Base-by-base conservation (phyloP, 495 filamentous ascomycete genomes). In the Xylaria palmicola region DNA sequence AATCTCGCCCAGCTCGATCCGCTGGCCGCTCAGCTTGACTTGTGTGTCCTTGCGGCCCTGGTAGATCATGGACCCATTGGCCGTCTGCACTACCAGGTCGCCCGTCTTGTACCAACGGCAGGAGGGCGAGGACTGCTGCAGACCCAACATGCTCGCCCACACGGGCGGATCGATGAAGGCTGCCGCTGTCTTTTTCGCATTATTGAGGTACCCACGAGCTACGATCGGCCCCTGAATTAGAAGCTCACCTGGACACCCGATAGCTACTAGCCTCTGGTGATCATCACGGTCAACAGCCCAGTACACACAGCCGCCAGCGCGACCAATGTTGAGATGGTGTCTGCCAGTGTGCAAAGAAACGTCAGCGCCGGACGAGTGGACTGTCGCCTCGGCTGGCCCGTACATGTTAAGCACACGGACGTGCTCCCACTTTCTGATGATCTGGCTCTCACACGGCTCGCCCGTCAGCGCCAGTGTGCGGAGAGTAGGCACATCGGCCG, bases 261-360 rank as follows among this genome's bases (percentile, higher is more conserved):
- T 32, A 0, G 79, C 79, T 6, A 71, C 68, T 6, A 85, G 68
- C 17, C 69, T 65, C 48, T 82, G 61, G 29, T 79, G 74, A 58
- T 84, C 69, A 0, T 78, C 75, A 3, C 76, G 62, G 45, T 84
- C 77, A 27, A 79, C 72, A 24, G 85, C 73, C 83, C 82, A 85
- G 1, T n/a, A n/a, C 80, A 78, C 26, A 56, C 36, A 73, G 64
- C 37, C 71, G 78, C 64, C n/a, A n/a, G n/a, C n/a, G n/a, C n/a
- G n/a, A n/a, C n/a, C n/a, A n/a, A n/a, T n/a, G n/a, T n/a, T n/a
- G n/a, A n/a, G n/a, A n/a, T n/a, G n/a, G n/a, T n/a, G n/a, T n/a
- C n/a, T n/a, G n/a, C n/a, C n/a, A n/a, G n/a, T n/a, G n/a, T n/a
- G n/a, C n/a, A n/a, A n/a, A n/a, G n/a, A n/a, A n/a, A n/a, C n/a